Evolutionary conservation across 2,329 filamentous ascomycete genomes (phyloP), one percentile per base, ranked within the genome.

Genomic region (Amauroascus niger): DNA sequence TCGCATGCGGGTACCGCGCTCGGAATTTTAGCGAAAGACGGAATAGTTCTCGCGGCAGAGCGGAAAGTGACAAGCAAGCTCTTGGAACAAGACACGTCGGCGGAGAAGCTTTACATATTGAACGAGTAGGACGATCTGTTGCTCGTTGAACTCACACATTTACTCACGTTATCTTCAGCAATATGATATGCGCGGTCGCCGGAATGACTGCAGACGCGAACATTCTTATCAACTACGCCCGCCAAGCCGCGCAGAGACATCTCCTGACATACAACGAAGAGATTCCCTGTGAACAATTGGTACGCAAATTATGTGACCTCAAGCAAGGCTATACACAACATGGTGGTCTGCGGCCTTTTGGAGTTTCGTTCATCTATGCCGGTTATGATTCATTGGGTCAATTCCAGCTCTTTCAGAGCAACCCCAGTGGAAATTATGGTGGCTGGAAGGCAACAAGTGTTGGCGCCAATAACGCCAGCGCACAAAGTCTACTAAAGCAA

Each of bases 261-360:
- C 91, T 98, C 70, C 83, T 95, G 62, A 98, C 91, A 65, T 98
- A 98, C 80, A 95, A 97, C 78, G 90, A 96, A 85, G 93, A 98
- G 69, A 98, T 98, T 61, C 93, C 93, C 56, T 98, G 93, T 77
- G 93, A 98, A 73, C 93, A 98, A 74, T 87, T 98, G 55, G 93
- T 98, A 58, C 89, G 93, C 65, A 83, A 88, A 64, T 80, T 98
- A 65, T 98, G 94, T 75, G 93, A 98, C 76, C 77, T 97, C 62
- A 98, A 98, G 80, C 93, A 98, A 75, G 91, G 93, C 58, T 98
- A 98, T 77, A 98, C 93, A 60, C 93, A 98, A 72, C 93, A 97
- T 68, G 93, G 93, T 79, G 93, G 93, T 77, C 86, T 98, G 55
- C 88, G 93, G 63, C 93, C 93, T 14, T 98, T 98, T 65, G 93